Evolutionary conservation across 208 protist species (phyloP), one percentile per base, ranked within the genome.

Genomic region (Lotmaria passim): DNA sequence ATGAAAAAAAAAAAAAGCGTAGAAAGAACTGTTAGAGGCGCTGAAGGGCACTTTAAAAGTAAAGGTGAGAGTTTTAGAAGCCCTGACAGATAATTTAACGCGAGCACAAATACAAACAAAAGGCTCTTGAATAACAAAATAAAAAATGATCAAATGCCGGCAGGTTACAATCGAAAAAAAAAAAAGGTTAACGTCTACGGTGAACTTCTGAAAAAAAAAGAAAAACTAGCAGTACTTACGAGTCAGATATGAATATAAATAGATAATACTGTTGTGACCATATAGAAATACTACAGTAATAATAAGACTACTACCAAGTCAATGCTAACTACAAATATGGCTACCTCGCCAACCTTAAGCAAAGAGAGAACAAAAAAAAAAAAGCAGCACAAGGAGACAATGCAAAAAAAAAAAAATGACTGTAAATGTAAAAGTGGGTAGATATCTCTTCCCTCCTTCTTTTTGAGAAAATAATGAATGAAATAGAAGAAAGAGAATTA

Each of bases 351-450:
- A 33, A 62, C 12, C 11, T n/a, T 14, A 33, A 64, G 6, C 23
- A n/a, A 33, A 11, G 10, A 39, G 43, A 58, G 44, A 60, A 64
- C 14, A 48, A 41, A 61, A 33, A 38, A 4, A 30, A 51, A 48
- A 69, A 58, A 15, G 1, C 7, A 64, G 34, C 26, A 51, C 2
- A 51, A 30, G 23, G 7, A 30, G 5, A 21, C 43, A 6, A 7
- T 21, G 19, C 6, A n/a, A 47, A 47, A 52, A 52, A 7, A 52
- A 23, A 23, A n/a, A n/a, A n/a, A n/a, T n/a, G n/a, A n/a, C n/a
- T 52, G 24, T 21, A 33, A 31, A 8, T 4, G 60, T 23, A 52
- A 44, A 34, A 41, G 28, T 39, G 47, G 24, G 24, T 8, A 26
- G 44, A 50, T 41, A 7, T 12, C 36, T 41, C 36, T 41, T 7